Conservation (phyloP, 192 early-diverging fungal species). For the Entomortierella chlamydospora region DNA sequence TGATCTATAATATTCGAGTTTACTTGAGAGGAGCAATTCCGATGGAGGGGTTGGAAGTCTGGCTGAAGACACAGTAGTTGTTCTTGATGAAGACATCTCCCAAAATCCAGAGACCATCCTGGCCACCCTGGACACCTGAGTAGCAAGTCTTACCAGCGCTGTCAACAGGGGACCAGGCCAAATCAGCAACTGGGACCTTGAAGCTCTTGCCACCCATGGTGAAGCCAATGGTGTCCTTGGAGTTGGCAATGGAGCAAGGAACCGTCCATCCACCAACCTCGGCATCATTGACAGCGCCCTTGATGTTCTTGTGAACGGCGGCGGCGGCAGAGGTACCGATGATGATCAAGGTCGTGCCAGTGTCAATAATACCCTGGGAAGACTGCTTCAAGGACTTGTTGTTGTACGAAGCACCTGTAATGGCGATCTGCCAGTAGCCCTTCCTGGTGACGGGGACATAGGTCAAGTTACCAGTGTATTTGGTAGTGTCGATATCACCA, state of each 20-base stretch:
- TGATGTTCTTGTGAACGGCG: slow-evolving; percentile 53
- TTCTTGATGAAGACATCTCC: slow-evolving; percentile 75
- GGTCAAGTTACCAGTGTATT: slow-evolving; percentile 59
- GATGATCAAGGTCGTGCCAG: slow-evolving; percentile 70
- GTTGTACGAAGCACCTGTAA: slow-evolving; percentile 29
- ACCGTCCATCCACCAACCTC: slow-evolving; percentile 4
- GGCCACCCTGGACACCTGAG: slow-evolving; percentile 40
- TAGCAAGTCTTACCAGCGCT: slow-evolving; percentile 5
- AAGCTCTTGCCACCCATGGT: slow-evolving; percentile 52
- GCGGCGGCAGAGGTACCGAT: slow-evolving; percentile 60
- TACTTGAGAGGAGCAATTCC: slow-evolving; percentile 64
- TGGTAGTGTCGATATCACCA: slow-evolving; percentile 60
- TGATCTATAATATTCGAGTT: no score
- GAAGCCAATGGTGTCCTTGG: slow-evolving; percentile 33
- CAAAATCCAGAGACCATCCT: slow-evolving; percentile 56
- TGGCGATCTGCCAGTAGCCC: slow-evolving; percentile 64
- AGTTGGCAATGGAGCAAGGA: slow-evolving; percentile 11
- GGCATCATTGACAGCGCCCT: neutral
- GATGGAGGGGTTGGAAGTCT: slow-evolving; percentile 56
- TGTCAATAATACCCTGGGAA: slow-evolving; percentile 61
- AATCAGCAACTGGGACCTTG: slow-evolving; percentile 42
- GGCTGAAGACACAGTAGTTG: slow-evolving; percentile 71
- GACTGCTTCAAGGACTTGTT: slow-evolving; percentile 27
- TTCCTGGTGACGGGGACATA: slow-evolving; percentile 63
- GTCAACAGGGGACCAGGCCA: slow-evolving; percentile 30